phyloP scores from a whole-genome alignment of 352 stramenopile species.

The Phytophthora pinifolia region DNA sequence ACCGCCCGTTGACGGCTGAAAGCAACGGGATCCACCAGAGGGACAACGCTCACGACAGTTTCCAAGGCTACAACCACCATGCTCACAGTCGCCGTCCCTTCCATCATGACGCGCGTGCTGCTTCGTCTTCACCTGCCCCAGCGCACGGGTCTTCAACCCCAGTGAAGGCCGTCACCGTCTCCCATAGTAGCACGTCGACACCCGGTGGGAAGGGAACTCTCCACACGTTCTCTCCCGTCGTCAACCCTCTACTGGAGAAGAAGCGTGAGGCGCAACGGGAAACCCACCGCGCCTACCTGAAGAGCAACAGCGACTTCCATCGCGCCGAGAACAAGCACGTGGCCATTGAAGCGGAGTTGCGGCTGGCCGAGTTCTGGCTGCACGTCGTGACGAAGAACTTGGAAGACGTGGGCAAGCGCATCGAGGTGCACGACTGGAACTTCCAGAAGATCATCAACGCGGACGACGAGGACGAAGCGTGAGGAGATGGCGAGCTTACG shows the following conservation, averaged over 20 bases:
- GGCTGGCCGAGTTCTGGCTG: slow-evolving; percentile 71
- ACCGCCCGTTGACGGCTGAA: not conserved
- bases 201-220: slow-evolving; percentile 11
- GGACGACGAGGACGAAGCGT: slow-evolving; percentile 24
- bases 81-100: slow-evolving; percentile 11
- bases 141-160: slow-evolving; percentile 9
- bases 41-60: not conserved
- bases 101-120: slow-evolving; percentile 8
- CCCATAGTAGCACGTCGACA: slow-evolving; percentile 10
- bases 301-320: slow-evolving; percentile 58
- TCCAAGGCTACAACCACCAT: slow-evolving; percentile 16
- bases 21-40: slow-evolving; percentile 8
- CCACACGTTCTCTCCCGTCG: slow-evolving; percentile 13
- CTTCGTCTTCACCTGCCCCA: slow-evolving; percentile 16
- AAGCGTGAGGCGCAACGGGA: slow-evolving; percentile 41
- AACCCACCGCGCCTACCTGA: slow-evolving; percentile 50
- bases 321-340: slow-evolving; percentile 60
- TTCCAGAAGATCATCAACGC: slow-evolving; percentile 59
- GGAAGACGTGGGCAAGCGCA: slow-evolving; percentile 73
- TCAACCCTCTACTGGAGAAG: slow-evolving; percentile 42
- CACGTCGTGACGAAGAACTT: slow-evolving; percentile 58
- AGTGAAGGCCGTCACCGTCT: slow-evolving; percentile 11
- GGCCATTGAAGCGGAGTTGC: slow-evolving; percentile 51
- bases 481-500: slow-evolving; percentile 4
- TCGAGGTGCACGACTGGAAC: slow-evolving; percentile 80